These are phyloP conservation scores for Phlegmacium glaucopus DNA, from an alignment of 768 basidiomycete genomes.

Conservation along the genomic window DNA sequence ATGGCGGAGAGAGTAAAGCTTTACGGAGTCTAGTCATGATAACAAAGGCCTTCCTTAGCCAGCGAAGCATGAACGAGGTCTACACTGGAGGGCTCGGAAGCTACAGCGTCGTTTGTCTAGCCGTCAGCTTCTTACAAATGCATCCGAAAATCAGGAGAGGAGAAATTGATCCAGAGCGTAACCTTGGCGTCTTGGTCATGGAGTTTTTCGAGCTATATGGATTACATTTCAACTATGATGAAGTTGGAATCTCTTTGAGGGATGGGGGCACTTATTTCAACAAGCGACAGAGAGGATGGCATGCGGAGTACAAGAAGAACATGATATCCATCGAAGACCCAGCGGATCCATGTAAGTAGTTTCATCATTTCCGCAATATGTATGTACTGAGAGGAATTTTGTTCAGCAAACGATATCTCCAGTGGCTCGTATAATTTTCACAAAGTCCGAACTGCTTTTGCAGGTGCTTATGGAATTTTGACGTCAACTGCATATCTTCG, in stretches of 20 bases:
- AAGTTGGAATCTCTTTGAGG: conserved; percentile 84
- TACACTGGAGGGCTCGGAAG: conserved; percentile 93
- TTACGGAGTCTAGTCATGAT: conserved; percentile 83
- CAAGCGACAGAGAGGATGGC: conserved; percentile 83
- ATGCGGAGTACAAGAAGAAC: conserved; percentile 48
- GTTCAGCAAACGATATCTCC: conserved; percentile 88
- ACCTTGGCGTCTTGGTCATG: conserved; percentile 91
- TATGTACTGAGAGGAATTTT: conserved; percentile 3
- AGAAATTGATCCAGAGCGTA: conserved; percentile 83
- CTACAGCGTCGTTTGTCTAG: conserved; percentile 92
- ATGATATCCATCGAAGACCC: conserved; percentile 92
- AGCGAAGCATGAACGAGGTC: conserved; percentile 97
- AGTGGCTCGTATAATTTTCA: conserved; percentile 81
- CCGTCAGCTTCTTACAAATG: conserved; percentile 93
- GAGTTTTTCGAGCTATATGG: conserved; percentile 99
- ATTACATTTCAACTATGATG: conserved; percentile 84
- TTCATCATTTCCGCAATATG: background rate
- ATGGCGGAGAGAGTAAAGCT: conserved; percentile 49
- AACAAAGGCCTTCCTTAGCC: conserved; percentile 86
- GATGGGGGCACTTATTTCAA: conserved; percentile 88
- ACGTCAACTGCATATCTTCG: conserved; percentile 68
- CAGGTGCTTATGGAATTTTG: conserved; percentile 77
- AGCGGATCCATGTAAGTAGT: conserved; percentile 71
- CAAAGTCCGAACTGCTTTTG: conserved; percentile 78
- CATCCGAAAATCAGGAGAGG: conserved; percentile 91